Percentiles rank a stretch among this genome's conserved stretches.
Evolutionary conservation across 495 filamentous ascomycete species (phyloP).

Genomic region (Talaromyces wortmannii): DNA sequence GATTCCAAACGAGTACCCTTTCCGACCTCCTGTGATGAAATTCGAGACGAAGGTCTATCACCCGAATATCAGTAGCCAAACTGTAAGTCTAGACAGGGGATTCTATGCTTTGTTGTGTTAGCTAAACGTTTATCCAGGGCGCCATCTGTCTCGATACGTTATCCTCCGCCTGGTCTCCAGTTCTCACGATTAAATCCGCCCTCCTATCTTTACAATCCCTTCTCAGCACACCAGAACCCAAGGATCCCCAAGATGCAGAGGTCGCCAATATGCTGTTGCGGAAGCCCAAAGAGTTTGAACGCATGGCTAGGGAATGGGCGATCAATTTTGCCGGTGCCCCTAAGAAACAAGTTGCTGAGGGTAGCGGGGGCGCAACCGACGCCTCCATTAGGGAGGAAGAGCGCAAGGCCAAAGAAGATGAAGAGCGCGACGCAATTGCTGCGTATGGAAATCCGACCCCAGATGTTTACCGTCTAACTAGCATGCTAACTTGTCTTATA

Average conservation of each 20-base stretch:
- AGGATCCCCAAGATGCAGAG: slow-evolving; percentile 95
- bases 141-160: slow-evolving; percentile 97
- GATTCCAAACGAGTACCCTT: slow-evolving; percentile 88
- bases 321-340: slow-evolving; percentile 78
- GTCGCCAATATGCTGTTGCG: slow-evolving; percentile 87
- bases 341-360: slow-evolving; percentile 38
- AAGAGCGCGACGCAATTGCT: slow-evolving; percentile 35
- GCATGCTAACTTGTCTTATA: slow-evolving; percentile 5
- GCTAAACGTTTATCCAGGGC: slow-evolving; percentile 47
- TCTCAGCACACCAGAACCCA: slow-evolving; percentile 88
- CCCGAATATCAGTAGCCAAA: slow-evolving; percentile 93
- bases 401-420: slow-evolving; percentile 27
- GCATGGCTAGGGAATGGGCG: slow-evolving; percentile 86
- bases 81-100: slow-evolving; percentile 47
- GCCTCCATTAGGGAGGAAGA: slow-evolving; percentile 46
- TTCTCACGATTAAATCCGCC: slow-evolving; percentile 92
- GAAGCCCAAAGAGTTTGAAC: slow-evolving; percentile 69
- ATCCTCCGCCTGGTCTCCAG: slow-evolving; percentile 83
- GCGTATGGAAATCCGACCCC: slow-evolving; percentile 26
- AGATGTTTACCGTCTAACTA: background rate
- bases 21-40: slow-evolving; percentile 85
- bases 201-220: slow-evolving; percentile 89
- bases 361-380: slow-evolving; percentile 40
- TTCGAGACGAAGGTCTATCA: slow-evolving; percentile 98
- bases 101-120: background rate